phyloP scores from a whole-genome alignment of 768 basidiomycete genomes.

The Mycena maculata region DNA sequence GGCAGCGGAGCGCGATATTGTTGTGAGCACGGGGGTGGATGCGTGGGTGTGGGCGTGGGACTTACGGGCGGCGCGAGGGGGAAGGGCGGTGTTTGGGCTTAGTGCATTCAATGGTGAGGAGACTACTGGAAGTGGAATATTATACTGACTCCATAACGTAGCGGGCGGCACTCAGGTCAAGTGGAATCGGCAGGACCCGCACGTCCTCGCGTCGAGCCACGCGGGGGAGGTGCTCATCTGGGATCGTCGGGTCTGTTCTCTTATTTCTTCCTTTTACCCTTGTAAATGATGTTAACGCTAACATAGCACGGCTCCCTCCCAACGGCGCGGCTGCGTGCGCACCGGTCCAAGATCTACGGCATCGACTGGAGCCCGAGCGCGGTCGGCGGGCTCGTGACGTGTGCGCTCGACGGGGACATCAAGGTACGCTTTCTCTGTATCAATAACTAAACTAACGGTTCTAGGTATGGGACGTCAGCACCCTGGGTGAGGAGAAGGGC shows the following conservation, averaged over 20 bases:
- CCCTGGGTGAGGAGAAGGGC: neutral
- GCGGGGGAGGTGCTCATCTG: constrained; percentile 89
- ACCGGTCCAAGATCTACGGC: constrained; percentile 94
- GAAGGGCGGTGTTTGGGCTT: constrained; percentile 82
- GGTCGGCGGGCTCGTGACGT: constrained; percentile 88
- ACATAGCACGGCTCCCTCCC: constrained; percentile 91
- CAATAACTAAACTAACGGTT: too few species aligned
- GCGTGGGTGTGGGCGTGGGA: constrained; percentile 98
- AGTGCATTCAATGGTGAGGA: constrained; percentile 66
- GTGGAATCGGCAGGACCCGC: constrained; percentile 91
- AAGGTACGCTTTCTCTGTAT: constrained; percentile 70
- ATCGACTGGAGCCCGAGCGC: constrained; percentile 92
- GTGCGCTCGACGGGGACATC: constrained; percentile 93
- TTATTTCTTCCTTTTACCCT: neutral
- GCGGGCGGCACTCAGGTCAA: constrained; percentile 96
- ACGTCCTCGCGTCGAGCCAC: constrained; percentile 92
- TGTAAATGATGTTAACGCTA: too few species aligned
- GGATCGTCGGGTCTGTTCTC: constrained; percentile 80
- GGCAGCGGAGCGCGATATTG: constrained; percentile 81
- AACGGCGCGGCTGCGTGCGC: constrained; percentile 78
- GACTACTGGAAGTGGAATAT: neutral
- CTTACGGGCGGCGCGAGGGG: constrained; percentile 63
- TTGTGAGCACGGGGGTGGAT: constrained; percentile 91
- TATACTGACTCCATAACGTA: constrained; percentile 41
- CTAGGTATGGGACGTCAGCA: neutral